Evolutionary conservation across 305 asterid species (phyloP).

Genomic region (Solanum aculeatissimum): DNA sequence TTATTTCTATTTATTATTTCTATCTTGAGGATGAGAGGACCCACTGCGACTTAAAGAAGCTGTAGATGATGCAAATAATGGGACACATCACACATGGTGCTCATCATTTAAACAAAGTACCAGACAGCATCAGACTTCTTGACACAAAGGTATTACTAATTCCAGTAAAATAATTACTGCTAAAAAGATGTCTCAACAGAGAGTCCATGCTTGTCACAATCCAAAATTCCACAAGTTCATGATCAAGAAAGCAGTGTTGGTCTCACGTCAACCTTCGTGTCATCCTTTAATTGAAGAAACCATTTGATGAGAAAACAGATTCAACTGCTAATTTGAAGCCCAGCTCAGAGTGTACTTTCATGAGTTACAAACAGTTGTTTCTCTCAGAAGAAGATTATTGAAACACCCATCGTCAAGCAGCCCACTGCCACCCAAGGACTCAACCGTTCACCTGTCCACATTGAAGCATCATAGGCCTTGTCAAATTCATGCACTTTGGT

Average conservation of each 20-base stretch:
- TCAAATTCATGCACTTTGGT: not conserved
- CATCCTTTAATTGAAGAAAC: not conserved
- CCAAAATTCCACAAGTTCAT: not conserved
- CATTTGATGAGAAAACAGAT: not conserved
- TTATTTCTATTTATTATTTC: not conserved
- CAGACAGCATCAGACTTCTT: not conserved
- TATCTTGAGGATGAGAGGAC: not conserved
- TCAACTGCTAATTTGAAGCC: not conserved
- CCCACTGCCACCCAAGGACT: constrained; percentile 89
- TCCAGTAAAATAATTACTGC: not conserved
- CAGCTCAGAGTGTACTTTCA: not conserved
- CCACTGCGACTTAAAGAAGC: not conserved
- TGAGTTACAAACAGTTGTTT: not conserved
- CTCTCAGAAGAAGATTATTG: constrained; percentile 62
- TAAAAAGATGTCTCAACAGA: not conserved
- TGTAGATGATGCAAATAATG: not conserved
- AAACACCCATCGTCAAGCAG: constrained; percentile 72
- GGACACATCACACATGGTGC: not conserved
- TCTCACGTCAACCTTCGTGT: not conserved
- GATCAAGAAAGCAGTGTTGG: not conserved
- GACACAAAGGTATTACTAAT: not conserved
- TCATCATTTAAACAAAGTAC: not conserved
- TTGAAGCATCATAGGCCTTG: not conserved
- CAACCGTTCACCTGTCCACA: constrained; percentile 63
- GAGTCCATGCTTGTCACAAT: not conserved